Percentiles rank a stretch among this genome's conserved stretches.
phyloP scores from a whole-genome alignment of 2,329 filamentous ascomycete species.

The Verticillium longisporum region DNA sequence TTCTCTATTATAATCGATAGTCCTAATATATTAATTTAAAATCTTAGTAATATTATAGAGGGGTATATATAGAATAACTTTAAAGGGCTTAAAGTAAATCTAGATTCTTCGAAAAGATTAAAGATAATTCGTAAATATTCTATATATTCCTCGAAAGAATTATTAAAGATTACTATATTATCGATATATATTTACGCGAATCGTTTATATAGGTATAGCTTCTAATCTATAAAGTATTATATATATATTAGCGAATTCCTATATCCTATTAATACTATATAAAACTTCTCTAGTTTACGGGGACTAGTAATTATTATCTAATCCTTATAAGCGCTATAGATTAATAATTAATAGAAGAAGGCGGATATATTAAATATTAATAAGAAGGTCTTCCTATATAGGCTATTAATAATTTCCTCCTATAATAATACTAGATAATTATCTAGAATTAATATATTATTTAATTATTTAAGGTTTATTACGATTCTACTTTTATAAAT shows the following conservation, averaged over 20 bases:
- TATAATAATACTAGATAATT: neutral
- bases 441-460: neutral
- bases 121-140: neutral
- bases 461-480: neutral
- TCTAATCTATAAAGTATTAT: neutral
- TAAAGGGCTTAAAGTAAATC: neutral
- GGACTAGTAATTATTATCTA: neutral
- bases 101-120: neutral
- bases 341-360: neutral
- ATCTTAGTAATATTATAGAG: neutral
- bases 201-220: neutral
- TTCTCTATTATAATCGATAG: neutral
- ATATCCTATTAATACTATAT: neutral
- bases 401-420: neutral
- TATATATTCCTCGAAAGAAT: no score
- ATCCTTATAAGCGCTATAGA: neutral
- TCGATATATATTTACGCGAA: neutral
- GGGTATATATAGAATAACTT: neutral
- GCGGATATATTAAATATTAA: neutral
- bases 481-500: neutral
- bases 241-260: neutral
- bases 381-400: neutral
- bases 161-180: neutral
- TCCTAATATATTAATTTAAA: neutral
- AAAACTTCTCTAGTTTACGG: neutral